Base-by-base conservation (phyloP, 805 yeast genomes). In the Scheffersomyces coipomensis region DNA sequence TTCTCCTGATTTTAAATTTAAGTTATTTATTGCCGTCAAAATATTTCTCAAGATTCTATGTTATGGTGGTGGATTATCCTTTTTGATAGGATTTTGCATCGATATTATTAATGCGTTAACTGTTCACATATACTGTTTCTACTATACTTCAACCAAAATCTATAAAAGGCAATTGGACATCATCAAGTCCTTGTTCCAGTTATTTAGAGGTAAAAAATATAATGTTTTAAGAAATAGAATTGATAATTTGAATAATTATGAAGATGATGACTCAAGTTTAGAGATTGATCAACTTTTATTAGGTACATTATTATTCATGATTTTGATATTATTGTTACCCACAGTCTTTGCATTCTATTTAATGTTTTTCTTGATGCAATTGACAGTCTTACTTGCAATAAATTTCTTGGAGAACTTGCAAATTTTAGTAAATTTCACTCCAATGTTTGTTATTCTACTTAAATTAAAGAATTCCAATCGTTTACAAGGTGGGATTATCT, bases 171-270 rank as follows among this genome's bases (percentile, higher is more conserved):
- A 88, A 52, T 59, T 85, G 16, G 74, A 74, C 27, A 75, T 83
- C 6, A 60, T 93, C 43, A 67, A 69, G 36, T 87, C 97, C 10
- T 68, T 93, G 39, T 86, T 87, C 62, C 83, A 88, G 47, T 67
- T 95, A 31, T 91, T 93, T 51, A 75, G 91, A 40, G 99, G 99
- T 1, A 85, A 85, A 60, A 89, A 90, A 60, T 83, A 80, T 49
- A 93, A 93, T 54, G 80, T 84, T 3, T 65, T 93, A 52, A 76
- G 98, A 48, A 73, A 86, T 39, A 81, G 99, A 68, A 80, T 89
- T 23, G 99, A 93, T 58, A 79, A 82, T 19, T 81, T 89, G 45
- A 79, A 84, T 56, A 57, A 52, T 38, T 54, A 60, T 33, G 48
- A 58, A n/a, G 40, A 42, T n/a, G 50, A 47, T 3, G 43, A 46